Evolutionary conservation across 495 filamentous ascomycete genomes (phyloP).

Genomic region (Sabuloglossum arenarium): DNA sequence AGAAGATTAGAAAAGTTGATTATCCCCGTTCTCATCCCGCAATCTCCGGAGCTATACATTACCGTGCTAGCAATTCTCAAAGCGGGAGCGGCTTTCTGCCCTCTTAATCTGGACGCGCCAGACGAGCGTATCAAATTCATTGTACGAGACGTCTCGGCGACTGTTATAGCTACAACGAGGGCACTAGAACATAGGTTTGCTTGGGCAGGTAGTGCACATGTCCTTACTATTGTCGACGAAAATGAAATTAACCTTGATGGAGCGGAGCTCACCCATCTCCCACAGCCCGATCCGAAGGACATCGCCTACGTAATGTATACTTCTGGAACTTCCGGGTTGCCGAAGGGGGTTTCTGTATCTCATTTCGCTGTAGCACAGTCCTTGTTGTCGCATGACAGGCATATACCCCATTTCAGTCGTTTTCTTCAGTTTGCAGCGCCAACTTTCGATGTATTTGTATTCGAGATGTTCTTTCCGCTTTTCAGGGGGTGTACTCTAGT

Average conservation of each 20-base stretch:
- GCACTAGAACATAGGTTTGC: not conserved
- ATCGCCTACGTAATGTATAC: constrained; percentile 85
- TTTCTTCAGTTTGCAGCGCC: constrained; percentile 78
- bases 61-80: constrained; percentile 51
- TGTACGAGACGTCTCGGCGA: constrained; percentile 34
- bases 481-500: constrained; percentile 50
- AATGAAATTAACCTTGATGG: constrained; percentile 32
- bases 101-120: constrained; percentile 50
- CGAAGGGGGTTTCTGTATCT: constrained; percentile 65
- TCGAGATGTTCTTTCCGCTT: constrained; percentile 73
- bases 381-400: constrained; percentile 51
- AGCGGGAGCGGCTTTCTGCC: constrained; percentile 62
- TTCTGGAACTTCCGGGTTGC: constrained; percentile 69
- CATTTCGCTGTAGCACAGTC: constrained; percentile 59
- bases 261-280: constrained; percentile 16
- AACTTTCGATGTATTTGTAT: constrained; percentile 75
- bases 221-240: constrained; percentile 3
- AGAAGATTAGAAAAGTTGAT: constrained; percentile 15
- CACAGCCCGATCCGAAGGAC: constrained; percentile 10
- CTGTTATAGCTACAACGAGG: constrained; percentile 14
- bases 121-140: constrained; percentile 54
- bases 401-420: constrained; percentile 48
- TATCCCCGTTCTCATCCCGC: constrained; percentile 53
- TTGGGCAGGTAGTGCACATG: not conserved
- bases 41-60: constrained; percentile 50